These are phyloP conservation scores for Annona cherimola DNA, from an alignment of 164 flowering plant species.

Conservation along the genomic window DNA sequence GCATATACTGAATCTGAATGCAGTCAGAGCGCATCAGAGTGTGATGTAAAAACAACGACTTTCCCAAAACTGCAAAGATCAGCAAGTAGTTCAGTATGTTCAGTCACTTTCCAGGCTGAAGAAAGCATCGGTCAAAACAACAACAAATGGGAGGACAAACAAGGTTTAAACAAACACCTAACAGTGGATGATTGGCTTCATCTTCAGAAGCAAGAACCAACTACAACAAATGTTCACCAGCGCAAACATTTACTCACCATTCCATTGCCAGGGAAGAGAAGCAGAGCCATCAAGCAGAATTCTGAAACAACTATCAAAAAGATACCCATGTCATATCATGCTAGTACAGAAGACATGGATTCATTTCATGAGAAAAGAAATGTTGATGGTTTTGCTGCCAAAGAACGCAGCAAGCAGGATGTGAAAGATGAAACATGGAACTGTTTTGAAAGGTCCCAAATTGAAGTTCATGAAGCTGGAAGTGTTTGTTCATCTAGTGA, in stretches of 20 bases:
- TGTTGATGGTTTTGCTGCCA: neutral
- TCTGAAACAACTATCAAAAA: neutral
- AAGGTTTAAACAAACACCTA: conserved; percentile 9
- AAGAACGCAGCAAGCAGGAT: conserved; percentile 6
- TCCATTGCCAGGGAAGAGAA: conserved; percentile 24
- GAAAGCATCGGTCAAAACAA: conserved; percentile 4
- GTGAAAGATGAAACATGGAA: conserved; percentile 14
- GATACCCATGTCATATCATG: neutral
- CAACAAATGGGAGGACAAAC: conserved; percentile 9
- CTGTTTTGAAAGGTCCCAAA: conserved; percentile 7
- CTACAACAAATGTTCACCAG: conserved; percentile 12
- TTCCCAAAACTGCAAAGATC: conserved; percentile 20
- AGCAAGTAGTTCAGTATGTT: conserved; percentile 11
- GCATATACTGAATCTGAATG: conserved; percentile 34
- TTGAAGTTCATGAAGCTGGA: conserved; percentile 3
- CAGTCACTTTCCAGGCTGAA: conserved; percentile 6
- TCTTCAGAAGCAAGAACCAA: conserved; percentile 22
- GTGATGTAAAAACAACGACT: conserved; percentile 30
- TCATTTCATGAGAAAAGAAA: neutral
- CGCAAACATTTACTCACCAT: conserved; percentile 23
- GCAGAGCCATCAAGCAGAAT: conserved; percentile 2
- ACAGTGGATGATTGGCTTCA: conserved; percentile 34
- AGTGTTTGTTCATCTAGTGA: conserved; percentile 8
- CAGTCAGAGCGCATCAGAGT: conserved; percentile 38
- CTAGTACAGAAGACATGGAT: neutral